Percentiles rank a stretch among this genome's conserved stretches.
Evolutionary conservation across 2,329 filamentous ascomycete genomes (phyloP).

Genomic region (Lasiodiplodia citricola): DNA sequence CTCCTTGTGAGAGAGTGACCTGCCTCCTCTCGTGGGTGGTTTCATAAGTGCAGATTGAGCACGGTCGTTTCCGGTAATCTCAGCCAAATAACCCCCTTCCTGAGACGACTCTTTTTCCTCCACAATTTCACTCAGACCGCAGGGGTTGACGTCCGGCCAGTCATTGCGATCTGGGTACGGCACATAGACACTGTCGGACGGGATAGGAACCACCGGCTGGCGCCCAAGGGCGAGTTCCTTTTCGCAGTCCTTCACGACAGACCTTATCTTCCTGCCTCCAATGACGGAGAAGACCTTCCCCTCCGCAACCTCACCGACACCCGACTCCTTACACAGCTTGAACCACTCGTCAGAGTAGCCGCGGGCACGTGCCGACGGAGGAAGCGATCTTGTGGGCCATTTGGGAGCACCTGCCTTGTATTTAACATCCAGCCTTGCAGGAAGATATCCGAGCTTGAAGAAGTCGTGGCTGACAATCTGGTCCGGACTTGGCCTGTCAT

Average conservation of each 20-base stretch:
- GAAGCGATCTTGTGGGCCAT: constrained; percentile 47
- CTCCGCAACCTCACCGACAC: constrained; percentile 54
- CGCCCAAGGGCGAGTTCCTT: constrained; percentile 54
- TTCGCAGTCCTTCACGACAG: constrained; percentile 56
- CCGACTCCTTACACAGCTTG: constrained; percentile 55
- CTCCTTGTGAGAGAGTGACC: constrained; percentile 42
- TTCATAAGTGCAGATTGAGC: constrained; percentile 23
- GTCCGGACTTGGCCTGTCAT: constrained; percentile 76
- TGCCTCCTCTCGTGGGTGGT: constrained; percentile 33
- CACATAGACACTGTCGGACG: constrained; percentile 54
- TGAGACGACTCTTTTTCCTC: constrained; percentile 48
- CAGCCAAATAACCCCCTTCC: constrained; percentile 47
- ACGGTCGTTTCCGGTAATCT: constrained; percentile 54
- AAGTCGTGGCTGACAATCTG: constrained; percentile 80
- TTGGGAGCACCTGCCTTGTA: constrained; percentile 53
- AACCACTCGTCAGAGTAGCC: constrained; percentile 59
- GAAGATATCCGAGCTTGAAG: constrained; percentile 78
- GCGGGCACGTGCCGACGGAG: constrained; percentile 30
- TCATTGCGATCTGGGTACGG: constrained; percentile 49
- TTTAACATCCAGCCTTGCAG: constrained; percentile 54
- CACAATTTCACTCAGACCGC: constrained; percentile 45
- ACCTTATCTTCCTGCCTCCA: constrained; percentile 54
- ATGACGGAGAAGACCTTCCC: constrained; percentile 54
- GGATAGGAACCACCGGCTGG: constrained; percentile 56
- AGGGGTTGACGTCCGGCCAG: constrained; percentile 41